These are phyloP conservation scores for Panellus pusillus DNA, from an alignment of 768 basidiomycete species.

Conservation along the genomic window DNA sequence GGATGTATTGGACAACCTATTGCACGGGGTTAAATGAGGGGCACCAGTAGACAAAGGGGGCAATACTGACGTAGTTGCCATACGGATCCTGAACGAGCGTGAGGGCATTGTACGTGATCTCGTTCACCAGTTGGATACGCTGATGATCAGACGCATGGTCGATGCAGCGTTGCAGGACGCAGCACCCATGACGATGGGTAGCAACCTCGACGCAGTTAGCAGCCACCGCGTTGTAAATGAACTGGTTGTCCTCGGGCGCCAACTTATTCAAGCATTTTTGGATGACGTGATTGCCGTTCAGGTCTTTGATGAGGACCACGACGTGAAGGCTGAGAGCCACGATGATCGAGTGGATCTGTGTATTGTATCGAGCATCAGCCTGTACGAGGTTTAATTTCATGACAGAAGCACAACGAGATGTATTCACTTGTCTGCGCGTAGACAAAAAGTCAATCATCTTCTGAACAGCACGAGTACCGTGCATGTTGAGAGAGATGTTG, in stretches of 20 bases:
- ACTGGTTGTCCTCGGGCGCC: constrained; percentile 98
- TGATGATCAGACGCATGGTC: constrained; percentile 97
- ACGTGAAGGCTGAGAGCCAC: constrained; percentile 96
- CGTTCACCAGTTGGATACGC: constrained; percentile 93
- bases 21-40: constrained; percentile 3
- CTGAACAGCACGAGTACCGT: constrained; percentile 98
- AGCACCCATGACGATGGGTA: constrained; percentile 96
- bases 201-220: constrained; percentile 99
- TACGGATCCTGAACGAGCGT: constrained; percentile 98
- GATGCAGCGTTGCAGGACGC: constrained; percentile 96
- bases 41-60: background rate
- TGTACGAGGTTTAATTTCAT: constrained; percentile 56
- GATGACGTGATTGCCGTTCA: constrained; percentile 97
- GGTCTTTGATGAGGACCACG: constrained; percentile 97
- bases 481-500: constrained; percentile 98
- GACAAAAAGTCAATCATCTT: constrained; percentile 99
- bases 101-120: constrained; percentile 97
- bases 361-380: constrained; percentile 81
- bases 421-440: constrained; percentile 85
- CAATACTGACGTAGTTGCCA: constrained; percentile 75
- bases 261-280: constrained; percentile 99
- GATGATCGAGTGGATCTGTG: constrained; percentile 96
- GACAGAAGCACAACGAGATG: constrained; percentile 35
- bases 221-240: constrained; percentile 99
- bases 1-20: constrained; percentile 97